phyloP scores from a whole-genome alignment of 2,329 filamentous ascomycete species.

The Ambrosiella xylebori region DNA sequence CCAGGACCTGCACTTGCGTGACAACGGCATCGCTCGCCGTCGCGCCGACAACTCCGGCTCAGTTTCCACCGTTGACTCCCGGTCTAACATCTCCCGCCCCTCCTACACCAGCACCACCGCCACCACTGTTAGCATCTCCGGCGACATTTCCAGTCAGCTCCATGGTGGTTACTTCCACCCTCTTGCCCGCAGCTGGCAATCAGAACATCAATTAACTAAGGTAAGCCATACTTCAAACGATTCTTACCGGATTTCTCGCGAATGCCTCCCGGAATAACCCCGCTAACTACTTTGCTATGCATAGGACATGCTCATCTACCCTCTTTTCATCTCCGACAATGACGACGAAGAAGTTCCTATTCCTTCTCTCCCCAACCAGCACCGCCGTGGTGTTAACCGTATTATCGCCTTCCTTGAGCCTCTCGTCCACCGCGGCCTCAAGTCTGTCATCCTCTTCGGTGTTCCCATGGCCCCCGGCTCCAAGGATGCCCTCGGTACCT shows the following conservation, averaged over 20 bases:
- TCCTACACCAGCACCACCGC: constrained; percentile 50
- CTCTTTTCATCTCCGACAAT: constrained; percentile 86
- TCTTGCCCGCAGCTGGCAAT: constrained; percentile 64
- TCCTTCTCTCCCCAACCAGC: constrained; percentile 77
- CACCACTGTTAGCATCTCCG: constrained; percentile 51
- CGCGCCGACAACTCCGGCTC: constrained; percentile 28
- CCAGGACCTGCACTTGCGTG: constrained; percentile 45
- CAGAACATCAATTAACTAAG: constrained; percentile 72
- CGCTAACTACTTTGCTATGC: neutral
- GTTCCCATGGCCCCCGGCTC: constrained; percentile 65
- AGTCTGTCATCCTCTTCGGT: constrained; percentile 88
- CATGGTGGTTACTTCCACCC: constrained; percentile 73
- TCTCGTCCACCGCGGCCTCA: constrained; percentile 74
- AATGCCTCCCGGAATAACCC: neutral
- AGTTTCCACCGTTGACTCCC: constrained; percentile 41
- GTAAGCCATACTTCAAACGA: constrained; percentile 25
- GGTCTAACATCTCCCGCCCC: constrained; percentile 41
- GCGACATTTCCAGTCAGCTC: constrained; percentile 67
- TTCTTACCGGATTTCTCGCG: neutral
- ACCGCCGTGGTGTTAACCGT: constrained; percentile 74
- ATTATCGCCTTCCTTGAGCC: constrained; percentile 71
- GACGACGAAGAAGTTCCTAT: constrained; percentile 85
- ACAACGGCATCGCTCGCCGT: constrained; percentile 29
- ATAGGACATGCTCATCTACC: constrained; percentile 96
- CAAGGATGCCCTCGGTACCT: constrained; percentile 83